A percentile compares a stretch with the other conserved stretches of the same genome.
Evolutionary conservation across 139 green algal species (phyloP).

Genomic region (Mesotaenium endlicherianum): DNA sequence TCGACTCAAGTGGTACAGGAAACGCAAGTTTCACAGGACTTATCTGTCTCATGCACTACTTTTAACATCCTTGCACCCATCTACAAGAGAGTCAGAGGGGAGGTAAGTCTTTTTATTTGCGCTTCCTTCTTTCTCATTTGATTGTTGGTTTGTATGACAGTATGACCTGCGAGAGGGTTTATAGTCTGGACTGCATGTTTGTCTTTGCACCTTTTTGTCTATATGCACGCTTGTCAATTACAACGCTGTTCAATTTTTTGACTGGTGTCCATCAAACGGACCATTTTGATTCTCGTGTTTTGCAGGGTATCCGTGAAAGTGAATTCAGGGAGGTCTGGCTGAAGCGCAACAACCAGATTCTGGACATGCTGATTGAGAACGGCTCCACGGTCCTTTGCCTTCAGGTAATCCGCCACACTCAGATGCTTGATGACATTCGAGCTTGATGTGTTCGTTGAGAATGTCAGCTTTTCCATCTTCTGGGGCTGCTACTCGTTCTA

Average conservation of each 20-base stretch:
- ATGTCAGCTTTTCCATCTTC: too few relatives aligned
- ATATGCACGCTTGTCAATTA: background rate
- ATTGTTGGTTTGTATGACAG: background rate
- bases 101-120: background rate
- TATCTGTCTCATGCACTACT: constrained; percentile 21
- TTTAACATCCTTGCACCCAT: constrained; percentile 50
- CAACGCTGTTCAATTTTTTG: too few relatives aligned
- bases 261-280: too few relatives aligned
- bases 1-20: too few relatives aligned
- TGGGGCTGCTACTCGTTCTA: too few relatives aligned
- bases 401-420: too few relatives aligned
- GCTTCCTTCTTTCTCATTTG: background rate
- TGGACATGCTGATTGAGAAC: constrained; percentile 9
- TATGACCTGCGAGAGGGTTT: background rate
- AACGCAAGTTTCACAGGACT: background rate
- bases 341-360: constrained; percentile 15
- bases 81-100: constrained; percentile 19
- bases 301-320: constrained; percentile 28
- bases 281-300: background rate
- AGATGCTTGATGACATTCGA: too few relatives aligned
- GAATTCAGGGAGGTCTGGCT: constrained; percentile 9
- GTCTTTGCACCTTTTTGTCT: background rate
- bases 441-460: too few relatives aligned
- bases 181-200: background rate
- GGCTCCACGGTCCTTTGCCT: constrained; percentile 26